Percentiles rank a stretch among this genome's conserved stretches.
These are phyloP conservation scores for Dioscorea dumetorum DNA, from an alignment of 106 monocot species.

Conservation along the genomic window DNA sequence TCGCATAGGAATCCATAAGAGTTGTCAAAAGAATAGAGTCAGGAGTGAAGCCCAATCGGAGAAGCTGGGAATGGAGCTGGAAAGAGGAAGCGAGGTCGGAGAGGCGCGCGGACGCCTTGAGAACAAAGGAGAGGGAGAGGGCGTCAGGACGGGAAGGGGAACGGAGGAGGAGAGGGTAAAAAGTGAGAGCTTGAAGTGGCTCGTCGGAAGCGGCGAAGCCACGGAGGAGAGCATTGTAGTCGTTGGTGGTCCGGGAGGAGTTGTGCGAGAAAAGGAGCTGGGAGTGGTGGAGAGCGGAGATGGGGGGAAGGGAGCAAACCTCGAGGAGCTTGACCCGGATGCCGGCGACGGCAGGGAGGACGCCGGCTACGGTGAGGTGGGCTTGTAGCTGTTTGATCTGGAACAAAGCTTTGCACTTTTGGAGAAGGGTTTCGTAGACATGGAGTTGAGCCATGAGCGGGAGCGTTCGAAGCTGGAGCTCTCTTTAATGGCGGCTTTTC, in stretches of 20 bases:
- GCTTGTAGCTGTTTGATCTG: slow-evolving; percentile 6
- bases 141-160: slow-evolving; percentile 1
- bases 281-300: slow-evolving; percentile 1
- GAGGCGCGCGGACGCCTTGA: slow-evolving; percentile 4
- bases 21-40: slow-evolving; percentile 7
- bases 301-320: neutral
- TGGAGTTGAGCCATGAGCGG: too few species aligned
- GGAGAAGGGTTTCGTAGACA: neutral
- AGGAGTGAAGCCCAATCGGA: neutral
- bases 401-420: neutral
- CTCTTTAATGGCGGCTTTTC: too few species aligned
- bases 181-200: neutral
- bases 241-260: slow-evolving; percentile 4
- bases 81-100: neutral
- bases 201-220: neutral
- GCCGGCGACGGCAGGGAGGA: neutral
- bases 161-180: neutral
- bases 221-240: slow-evolving; percentile 9
- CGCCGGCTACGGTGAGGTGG: neutral
- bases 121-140: neutral
- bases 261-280: neutral
- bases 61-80: neutral
- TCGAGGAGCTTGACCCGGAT: slow-evolving; percentile 8
- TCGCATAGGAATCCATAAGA: slow-evolving; percentile 3
- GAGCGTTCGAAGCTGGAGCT: too few species aligned